phyloP scores from a whole-genome alignment of 208 protist species.

The Crithidia brevicula region DNA sequence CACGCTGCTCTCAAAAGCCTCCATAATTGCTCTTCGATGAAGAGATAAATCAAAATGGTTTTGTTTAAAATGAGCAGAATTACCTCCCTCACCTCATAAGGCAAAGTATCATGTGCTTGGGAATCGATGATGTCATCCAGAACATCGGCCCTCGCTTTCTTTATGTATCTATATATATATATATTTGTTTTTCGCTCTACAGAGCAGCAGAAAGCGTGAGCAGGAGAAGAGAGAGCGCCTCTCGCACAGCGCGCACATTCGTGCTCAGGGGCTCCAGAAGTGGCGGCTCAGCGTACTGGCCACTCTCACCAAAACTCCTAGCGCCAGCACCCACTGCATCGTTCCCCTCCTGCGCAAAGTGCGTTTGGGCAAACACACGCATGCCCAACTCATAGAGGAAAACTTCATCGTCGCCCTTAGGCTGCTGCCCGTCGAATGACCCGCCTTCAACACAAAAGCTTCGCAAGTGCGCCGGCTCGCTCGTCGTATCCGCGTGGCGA shows the following conservation, averaged over 20 bases:
- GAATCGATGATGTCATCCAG: too few species aligned
- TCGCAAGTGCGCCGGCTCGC: too few species aligned
- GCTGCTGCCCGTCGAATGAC: neutral
- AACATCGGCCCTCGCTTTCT: neutral
- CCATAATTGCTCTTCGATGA: too few species aligned
- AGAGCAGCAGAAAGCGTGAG: conserved; percentile 18
- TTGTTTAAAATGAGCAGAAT: too few species aligned
- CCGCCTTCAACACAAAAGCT: too few species aligned
- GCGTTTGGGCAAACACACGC: conserved; percentile 19
- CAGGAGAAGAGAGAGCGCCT: conserved; percentile 22
- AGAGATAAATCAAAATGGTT: too few species aligned
- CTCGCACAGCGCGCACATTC: conserved; percentile 23
- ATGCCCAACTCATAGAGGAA: neutral
- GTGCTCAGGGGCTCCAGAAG: conserved; percentile 28
- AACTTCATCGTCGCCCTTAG: neutral
- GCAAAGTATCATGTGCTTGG: too few species aligned
- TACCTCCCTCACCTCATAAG: too few species aligned
- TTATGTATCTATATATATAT: neutral
- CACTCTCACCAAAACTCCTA: neutral
- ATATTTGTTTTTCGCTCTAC: neutral
- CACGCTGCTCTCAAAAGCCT: too few species aligned
- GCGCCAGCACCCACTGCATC: neutral
- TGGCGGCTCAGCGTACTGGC: neutral
- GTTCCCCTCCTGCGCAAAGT: too few species aligned
- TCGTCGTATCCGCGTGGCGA: conserved; percentile 16